A percentile compares a stretch with the other conserved stretches of the same genome.
Evolutionary conservation across 2,329 filamentous ascomycete species (phyloP).

Genomic region (Albophoma yamanashiensis): DNA sequence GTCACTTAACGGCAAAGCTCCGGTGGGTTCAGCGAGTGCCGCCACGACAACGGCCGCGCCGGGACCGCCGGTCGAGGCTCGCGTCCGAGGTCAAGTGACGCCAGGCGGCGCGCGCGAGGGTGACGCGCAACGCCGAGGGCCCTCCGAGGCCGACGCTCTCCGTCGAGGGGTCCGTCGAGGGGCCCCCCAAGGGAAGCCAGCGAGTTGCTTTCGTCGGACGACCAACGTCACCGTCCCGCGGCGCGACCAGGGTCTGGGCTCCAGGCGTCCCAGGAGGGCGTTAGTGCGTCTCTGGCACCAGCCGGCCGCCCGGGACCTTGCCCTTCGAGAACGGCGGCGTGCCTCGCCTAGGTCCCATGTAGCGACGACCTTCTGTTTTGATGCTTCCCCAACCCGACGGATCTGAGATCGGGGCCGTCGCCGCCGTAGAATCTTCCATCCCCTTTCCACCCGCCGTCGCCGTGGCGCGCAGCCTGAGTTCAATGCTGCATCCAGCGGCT

Average conservation of each 20-base stretch:
- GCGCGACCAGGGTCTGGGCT: not conserved
- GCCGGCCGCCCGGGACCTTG: not conserved
- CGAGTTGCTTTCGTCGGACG: not conserved
- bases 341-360: no score
- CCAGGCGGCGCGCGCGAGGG: not conserved
- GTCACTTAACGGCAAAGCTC: conserved; percentile 7
- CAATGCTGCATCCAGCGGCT: not conserved
- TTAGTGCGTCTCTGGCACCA: not conserved
- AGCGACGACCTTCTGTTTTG: not conserved
- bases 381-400: not conserved
- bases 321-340: not conserved
- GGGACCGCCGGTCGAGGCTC: not conserved
- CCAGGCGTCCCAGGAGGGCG: not conserved
- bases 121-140: not conserved
- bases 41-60: not conserved
- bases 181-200: no score
- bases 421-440: not conserved
- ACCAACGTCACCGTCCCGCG: not conserved
- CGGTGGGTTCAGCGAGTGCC: not conserved
- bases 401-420: not conserved
- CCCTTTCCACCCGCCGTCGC: not conserved
- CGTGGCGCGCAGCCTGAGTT: not conserved
- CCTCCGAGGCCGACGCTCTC: not conserved
- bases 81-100: not conserved
- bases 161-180: not conserved